These are phyloP conservation scores for Neckera pumila DNA, from an alignment of 225 moss, liverwort and hornwort genomes.

Conservation along the genomic window DNA sequence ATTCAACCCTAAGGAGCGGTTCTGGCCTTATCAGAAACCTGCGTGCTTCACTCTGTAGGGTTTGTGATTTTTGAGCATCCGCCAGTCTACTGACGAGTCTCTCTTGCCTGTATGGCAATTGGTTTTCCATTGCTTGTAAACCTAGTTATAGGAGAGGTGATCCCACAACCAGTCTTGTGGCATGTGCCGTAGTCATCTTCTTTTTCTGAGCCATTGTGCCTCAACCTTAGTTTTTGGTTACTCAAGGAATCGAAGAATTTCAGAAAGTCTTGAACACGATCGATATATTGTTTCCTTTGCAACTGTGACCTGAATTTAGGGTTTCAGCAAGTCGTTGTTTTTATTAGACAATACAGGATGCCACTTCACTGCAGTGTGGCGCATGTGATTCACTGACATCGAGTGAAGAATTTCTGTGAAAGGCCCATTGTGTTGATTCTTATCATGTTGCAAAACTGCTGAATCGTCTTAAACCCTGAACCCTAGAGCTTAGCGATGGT, in stretches of 20 bases:
- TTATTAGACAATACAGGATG: background rate
- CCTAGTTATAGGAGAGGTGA: background rate
- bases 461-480: constrained; percentile 16
- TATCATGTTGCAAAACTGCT: background rate
- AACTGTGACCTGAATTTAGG: background rate
- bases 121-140: background rate
- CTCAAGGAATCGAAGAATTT: background rate
- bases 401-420: background rate
- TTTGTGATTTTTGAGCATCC: background rate
- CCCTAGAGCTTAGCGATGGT: background rate
- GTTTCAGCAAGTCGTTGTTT: background rate
- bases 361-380: background rate
- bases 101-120: background rate
- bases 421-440: background rate
- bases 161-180: background rate
- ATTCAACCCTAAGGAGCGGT: background rate
- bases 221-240: background rate
- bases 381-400: background rate
- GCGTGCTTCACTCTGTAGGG: background rate
- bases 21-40: background rate
- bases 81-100: background rate
- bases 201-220: background rate
- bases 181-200: background rate
- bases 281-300: background rate
- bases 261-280: background rate